These are phyloP conservation scores for Yamadazyma sp. DNA, from an alignment of 805 yeast genomes.

Conservation along the genomic window DNA sequence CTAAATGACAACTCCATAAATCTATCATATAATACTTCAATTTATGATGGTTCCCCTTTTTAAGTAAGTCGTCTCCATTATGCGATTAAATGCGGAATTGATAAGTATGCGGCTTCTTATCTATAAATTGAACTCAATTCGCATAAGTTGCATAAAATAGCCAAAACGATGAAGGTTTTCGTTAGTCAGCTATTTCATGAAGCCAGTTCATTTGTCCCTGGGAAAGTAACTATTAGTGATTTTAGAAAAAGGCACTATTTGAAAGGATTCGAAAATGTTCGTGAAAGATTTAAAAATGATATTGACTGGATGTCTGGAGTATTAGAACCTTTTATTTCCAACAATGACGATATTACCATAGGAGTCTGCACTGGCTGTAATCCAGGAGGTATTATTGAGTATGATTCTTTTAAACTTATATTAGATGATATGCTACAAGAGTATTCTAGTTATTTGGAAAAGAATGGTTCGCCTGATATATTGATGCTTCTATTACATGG, in stretches of 20 bases:
- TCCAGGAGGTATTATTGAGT: constrained; percentile 4
- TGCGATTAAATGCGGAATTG: no score
- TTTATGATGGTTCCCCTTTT: constrained; percentile 1
- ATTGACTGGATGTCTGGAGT: constrained; percentile 4
- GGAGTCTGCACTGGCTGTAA: constrained; percentile 7
- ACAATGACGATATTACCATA: constrained; percentile 2
- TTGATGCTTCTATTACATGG: constrained; percentile 4
- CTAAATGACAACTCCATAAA: constrained; percentile 46
- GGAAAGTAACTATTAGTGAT: background rate
- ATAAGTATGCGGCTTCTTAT: no score
- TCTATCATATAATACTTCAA: constrained; percentile 6
- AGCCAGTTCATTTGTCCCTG: constrained; percentile 6
- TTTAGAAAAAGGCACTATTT: constrained; percentile 5
- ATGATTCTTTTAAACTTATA: constrained; percentile 1
- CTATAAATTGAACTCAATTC: no score
- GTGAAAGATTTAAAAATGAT: constrained; percentile 3
- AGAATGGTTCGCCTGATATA: constrained; percentile 1
- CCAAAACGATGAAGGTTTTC: constrained; percentile 6
- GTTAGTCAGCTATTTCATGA: constrained; percentile 6
- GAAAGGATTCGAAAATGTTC: constrained; percentile 4
- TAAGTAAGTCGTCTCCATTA: constrained; percentile 1
- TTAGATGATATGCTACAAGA: constrained; percentile 3
- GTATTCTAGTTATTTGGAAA: background rate
- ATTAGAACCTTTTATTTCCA: constrained; percentile 1
- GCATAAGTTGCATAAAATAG: no score